These are phyloP conservation scores for Talaromyces albobiverticillius DNA, from an alignment of 2,329 filamentous ascomycete genomes.

Conservation along the genomic window DNA sequence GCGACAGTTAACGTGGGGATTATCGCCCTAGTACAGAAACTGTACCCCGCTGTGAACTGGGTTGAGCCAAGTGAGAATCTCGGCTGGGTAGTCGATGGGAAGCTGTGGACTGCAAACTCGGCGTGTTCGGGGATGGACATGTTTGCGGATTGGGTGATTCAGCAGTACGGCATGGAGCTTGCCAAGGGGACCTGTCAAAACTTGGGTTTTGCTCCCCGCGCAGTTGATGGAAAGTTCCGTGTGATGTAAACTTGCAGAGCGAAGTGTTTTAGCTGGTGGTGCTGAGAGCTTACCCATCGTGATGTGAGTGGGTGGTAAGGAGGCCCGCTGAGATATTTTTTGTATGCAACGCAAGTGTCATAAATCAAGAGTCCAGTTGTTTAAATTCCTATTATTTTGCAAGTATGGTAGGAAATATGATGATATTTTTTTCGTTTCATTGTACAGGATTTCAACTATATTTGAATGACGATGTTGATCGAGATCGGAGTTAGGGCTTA, in stretches of 20 bases:
- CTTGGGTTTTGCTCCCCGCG: slow-evolving; percentile 2
- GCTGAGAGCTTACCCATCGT: no score
- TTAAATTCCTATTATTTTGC: no score
- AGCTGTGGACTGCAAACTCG: slow-evolving; percentile 10
- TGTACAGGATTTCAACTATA: no score
- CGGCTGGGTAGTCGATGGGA: slow-evolving; percentile 13
- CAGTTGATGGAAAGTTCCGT: slow-evolving; percentile 7
- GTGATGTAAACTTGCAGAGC: neutral
- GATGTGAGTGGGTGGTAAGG: no score
- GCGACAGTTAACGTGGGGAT: slow-evolving; percentile 2
- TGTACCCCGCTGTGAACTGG: slow-evolving; percentile 13
- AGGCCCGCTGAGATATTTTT: no score
- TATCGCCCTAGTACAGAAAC: neutral
- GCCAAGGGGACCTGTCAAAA: slow-evolving; percentile 1
- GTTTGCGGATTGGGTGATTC: slow-evolving; percentile 14
- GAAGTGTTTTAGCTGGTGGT: no score
- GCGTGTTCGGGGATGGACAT: slow-evolving; percentile 14
- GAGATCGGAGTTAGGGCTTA: no score
- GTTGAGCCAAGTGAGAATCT: neutral
- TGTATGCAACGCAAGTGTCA: no score
- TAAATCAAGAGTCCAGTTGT: no score
- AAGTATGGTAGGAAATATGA: no score
- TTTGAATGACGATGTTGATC: no score
- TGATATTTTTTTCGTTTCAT: no score
- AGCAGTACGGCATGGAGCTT: slow-evolving; percentile 4